phyloP scores from a whole-genome alignment of 768 basidiomycete genomes.

The Calocybe gangraenosa region DNA sequence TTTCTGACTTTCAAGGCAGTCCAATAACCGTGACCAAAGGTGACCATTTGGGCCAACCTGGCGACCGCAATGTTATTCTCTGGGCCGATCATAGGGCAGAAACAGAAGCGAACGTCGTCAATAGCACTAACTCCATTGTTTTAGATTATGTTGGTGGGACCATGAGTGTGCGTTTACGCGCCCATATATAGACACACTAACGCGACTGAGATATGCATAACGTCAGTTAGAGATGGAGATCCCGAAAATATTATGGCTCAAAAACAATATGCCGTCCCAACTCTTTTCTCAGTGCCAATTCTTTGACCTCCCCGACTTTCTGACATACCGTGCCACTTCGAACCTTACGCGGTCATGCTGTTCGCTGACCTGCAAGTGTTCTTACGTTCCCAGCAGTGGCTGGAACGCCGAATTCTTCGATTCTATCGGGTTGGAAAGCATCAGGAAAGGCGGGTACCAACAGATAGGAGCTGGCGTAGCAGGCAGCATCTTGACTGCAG shows the following conservation, averaged over 20 bases:
- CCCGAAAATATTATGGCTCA: conserved; percentile 96
- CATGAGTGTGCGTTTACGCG: conserved; percentile 68
- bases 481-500: conserved; percentile 71
- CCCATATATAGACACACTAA: background rate
- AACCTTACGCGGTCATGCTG: conserved; percentile 79
- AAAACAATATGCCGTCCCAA: conserved; percentile 70
- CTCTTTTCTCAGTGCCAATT: conserved; percentile 77
- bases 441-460: conserved; percentile 63
- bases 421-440: conserved; percentile 73
- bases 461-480: conserved; percentile 65
- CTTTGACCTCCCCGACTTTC: conserved; percentile 92
- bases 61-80: conserved; percentile 83
- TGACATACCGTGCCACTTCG: conserved; percentile 88
- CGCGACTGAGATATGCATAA: background rate
- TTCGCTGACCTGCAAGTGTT: conserved; percentile 95
- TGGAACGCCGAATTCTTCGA: conserved; percentile 90
- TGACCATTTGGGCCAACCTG: conserved; percentile 52
- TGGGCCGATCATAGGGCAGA: conserved; percentile 98
- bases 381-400: conserved; percentile 79
- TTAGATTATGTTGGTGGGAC: conserved; percentile 94
- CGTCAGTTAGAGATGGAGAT: conserved; percentile 94
- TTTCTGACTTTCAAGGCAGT: conserved; percentile 66
- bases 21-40: conserved; percentile 76
- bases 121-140: conserved; percentile 76
- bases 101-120: conserved; percentile 88